Evolutionary conservation across 1,284 basidiomycete genomes (phyloP), one percentile per base, ranked within the genome.

Genomic region (Ceraceosorus bombacis): DNA sequence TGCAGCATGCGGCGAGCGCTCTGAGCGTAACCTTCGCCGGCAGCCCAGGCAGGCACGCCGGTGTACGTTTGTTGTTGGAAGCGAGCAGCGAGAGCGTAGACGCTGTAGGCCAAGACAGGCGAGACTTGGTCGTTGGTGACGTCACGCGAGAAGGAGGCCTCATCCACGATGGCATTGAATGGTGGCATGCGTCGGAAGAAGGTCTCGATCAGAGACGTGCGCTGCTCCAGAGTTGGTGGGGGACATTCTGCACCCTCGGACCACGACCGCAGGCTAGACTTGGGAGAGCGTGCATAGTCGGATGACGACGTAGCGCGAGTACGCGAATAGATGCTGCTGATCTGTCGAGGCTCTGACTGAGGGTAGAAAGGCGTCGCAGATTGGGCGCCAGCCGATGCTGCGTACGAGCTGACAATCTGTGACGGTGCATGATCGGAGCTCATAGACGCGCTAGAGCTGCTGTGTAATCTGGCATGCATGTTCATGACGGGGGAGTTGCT

Each of bases 91-190:
- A 80, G 62, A 15, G 79, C 77, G 66, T 79, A 81, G 46, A 81
- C 79, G 48, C 78, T 73, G 64, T 80, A 76, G 54, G 80, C 70
- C n/a, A 81, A 71, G 49, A 78, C 69, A 5, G 78, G 75, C 10
- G 79, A 78, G 4, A 78, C 71, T 51, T 76, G 75, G 41, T 70
- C 72, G 46, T 78, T 76, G 62, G 79, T 80, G 10, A 79, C 69
- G 9, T 80, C 78, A 59, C 81, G 76, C 8, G 78, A 68, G 70
- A 81, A 81, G 3, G 78, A 80, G 36, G 80, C 73, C 17, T 71
- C 68, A 64, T 81, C 80, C 54, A 81, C 71, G 72, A 80, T 78
- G 49, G 74, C 66, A 48, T 70, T 72, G 65, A 78, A 78, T 37
- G 80, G 80, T 15, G 75, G 74, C 6, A 80, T 72, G 39, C 77